Evolutionary conservation across 768 basidiomycete species (phyloP).

Genomic region (Ramaria rubella): DNA sequence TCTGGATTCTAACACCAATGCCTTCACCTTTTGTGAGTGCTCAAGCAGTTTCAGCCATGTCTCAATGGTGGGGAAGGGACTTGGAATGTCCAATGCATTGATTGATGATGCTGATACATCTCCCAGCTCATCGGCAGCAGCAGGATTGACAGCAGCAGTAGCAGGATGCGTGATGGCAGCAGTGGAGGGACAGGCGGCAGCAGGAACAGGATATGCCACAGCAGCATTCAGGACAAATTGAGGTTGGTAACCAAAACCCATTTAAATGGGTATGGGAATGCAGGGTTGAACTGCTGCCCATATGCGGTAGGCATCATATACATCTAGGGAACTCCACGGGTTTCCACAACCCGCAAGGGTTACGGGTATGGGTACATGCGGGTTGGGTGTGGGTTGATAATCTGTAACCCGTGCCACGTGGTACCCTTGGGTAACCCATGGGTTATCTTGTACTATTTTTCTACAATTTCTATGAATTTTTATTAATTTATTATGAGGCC

Average conservation of each 20-base stretch:
- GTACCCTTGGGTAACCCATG: too few species aligned
- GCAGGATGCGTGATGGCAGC: background rate
- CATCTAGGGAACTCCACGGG: too few species aligned
- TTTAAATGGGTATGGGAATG: background rate
- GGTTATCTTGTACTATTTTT: too few species aligned
- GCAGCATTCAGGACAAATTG: background rate
- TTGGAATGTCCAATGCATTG: background rate
- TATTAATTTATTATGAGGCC: too few species aligned
- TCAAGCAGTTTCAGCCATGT: background rate
- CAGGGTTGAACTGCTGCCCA: background rate
- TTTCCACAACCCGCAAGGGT: too few species aligned
- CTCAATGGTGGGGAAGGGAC: background rate
- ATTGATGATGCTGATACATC: background rate
- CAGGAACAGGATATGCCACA: background rate
- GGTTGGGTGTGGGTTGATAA: too few species aligned
- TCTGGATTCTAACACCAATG: too few species aligned
- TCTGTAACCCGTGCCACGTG: too few species aligned
- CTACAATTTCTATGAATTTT: too few species aligned
- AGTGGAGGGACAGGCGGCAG: background rate
- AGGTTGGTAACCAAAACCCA: background rate
- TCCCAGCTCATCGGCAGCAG: background rate
- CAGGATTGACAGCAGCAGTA: background rate
- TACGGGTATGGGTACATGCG: too few species aligned
- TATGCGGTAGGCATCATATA: too few species aligned
- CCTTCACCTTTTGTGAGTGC: background rate